phyloP scores from a whole-genome alignment of 306 rosid genomes.

The Datisca glomerata region DNA sequence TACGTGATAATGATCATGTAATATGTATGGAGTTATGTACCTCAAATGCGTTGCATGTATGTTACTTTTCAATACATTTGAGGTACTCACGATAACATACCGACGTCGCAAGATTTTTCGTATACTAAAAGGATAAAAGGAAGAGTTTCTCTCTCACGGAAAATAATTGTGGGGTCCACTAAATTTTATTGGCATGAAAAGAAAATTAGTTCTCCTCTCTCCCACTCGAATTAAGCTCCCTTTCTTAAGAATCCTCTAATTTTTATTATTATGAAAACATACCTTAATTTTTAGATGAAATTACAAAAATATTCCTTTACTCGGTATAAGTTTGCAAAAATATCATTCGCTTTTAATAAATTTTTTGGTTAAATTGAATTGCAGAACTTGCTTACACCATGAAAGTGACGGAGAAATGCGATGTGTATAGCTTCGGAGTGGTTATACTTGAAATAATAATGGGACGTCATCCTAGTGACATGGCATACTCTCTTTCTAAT shows the following conservation, averaged over 20 bases:
- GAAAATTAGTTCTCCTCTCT: too few species aligned
- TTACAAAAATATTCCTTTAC: neutral
- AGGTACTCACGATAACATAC: neutral
- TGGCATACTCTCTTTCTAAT: conserved; percentile 5
- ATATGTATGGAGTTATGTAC: too few species aligned
- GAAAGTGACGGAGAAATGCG: conserved; percentile 11
- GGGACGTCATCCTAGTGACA: conserved; percentile 9
- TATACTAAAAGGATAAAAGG: too few species aligned
- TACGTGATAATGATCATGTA: too few species aligned
- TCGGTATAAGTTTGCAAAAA: neutral
- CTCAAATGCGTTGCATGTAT: neutral
- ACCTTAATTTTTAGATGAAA: neutral
- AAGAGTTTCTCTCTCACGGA: too few species aligned
- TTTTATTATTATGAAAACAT: neutral
- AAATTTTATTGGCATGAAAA: too few species aligned
- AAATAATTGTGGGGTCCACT: too few species aligned
- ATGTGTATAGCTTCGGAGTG: conserved; percentile 12
- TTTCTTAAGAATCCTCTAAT: neutral
- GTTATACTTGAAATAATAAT: conserved; percentile 10
- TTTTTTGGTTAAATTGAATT: neutral
- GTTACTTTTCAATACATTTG: too few species aligned
- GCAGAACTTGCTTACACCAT: conserved; percentile 14
- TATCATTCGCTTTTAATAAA: neutral
- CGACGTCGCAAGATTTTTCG: neutral
- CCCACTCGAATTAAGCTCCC: too few species aligned